Evolutionary conservation across 768 basidiomycete species (phyloP), one percentile per base, ranked within the genome.

Genomic region (Hygrophoropsis aurantiaca): DNA sequence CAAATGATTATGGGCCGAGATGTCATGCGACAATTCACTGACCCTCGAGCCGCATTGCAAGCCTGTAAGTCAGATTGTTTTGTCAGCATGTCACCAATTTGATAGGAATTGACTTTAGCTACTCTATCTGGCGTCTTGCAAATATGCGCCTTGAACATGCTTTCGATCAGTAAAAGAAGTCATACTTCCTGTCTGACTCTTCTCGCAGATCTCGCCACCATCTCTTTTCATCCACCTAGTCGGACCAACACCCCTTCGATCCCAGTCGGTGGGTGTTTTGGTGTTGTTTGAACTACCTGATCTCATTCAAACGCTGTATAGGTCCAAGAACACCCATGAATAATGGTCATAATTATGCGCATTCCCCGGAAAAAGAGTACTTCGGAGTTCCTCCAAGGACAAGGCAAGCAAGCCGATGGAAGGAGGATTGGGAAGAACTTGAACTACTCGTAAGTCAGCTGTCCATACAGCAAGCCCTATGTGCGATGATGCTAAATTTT

Each of bases 381-480:
- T 83, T 84, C 61, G 66, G 69, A 39, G 58, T 58, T 46, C 42
- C 58, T 51, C 55, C 54, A 32, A 55, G 65, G 20, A 62, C 75
- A 21, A 73, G 79, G 24, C 80, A 83, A 13, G 64, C 77, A 3
- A 94, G 91, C 57, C 71, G 94, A 49, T 97, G 92, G 82, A 88
- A 90, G 57, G 86, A 90, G 44, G 94, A 97, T 56, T 97, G 90
- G 84, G 91, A 94, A 58, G 93, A 95, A 61, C 69, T 97, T 8
- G 94, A 95, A 60, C 72, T 92, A 25, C 59, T 95, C 58, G 91
- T 85, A 58, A 41, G 57, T 40, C 27, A 27, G 75, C 57, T 10
- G 30, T 19, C 26, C 8, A n/a, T n/a, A n/a, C n/a, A n/a, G n/a
- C 36, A 33, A 11, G 39, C 46, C 18, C 11, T 4, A 18, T 19